Conservation (phyloP, 2,329 filamentous ascomycete genomes). For the Colletotrichum eremochloae region DNA sequence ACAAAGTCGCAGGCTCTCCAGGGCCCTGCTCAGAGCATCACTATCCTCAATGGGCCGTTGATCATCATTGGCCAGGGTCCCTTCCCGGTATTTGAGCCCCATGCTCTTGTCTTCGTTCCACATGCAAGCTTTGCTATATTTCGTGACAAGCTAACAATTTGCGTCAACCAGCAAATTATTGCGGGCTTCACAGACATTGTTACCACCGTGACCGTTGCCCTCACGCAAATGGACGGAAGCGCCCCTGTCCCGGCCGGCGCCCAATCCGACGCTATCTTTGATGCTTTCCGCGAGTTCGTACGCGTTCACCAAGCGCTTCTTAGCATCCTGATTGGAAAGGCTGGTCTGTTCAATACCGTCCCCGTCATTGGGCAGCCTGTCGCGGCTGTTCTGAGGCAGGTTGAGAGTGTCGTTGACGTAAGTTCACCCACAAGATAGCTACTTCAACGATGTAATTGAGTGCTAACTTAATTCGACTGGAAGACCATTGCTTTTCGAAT, state of each 20-base stretch:
- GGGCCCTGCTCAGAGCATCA: neutral
- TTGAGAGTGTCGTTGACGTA: constrained; percentile 47
- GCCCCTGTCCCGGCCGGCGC: neutral
- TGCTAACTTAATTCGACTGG: neutral
- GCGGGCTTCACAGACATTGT: neutral
- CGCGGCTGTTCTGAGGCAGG: constrained; percentile 45
- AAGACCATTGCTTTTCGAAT: neutral
- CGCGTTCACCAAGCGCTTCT: constrained; percentile 50
- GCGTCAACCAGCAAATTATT: neutral
- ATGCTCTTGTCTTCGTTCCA: neutral
- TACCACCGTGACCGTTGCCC: neutral
- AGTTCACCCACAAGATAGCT: constrained; percentile 25
- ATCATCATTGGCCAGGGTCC: neutral
- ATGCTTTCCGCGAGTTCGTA: constrained; percentile 50
- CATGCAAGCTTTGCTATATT: neutral
- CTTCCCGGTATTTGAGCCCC: neutral
- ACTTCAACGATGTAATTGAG: neutral
- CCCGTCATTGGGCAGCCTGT: constrained; percentile 49
- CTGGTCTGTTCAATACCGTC: constrained; percentile 46
- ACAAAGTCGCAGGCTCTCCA: neutral
- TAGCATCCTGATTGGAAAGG: constrained; percentile 53
- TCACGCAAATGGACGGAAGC: neutral
- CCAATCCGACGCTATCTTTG: too few species aligned
- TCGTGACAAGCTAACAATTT: neutral
- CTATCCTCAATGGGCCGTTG: neutral